Conservation (phyloP, 345 rosid species). For the Cochlearia excelsa region DNA sequence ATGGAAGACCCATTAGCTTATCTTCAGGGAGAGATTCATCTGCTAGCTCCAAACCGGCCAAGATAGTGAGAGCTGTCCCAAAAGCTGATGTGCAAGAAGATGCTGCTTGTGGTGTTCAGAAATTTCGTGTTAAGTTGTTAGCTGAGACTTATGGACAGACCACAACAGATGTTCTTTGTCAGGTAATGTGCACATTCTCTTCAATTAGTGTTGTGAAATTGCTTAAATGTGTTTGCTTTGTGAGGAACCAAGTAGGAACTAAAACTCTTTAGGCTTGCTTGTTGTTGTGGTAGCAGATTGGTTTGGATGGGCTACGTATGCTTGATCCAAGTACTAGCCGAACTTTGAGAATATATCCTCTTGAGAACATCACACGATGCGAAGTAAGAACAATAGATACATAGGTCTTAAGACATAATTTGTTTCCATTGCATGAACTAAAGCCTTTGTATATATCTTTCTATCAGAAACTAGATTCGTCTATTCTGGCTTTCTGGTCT, state of each 20-base stretch:
- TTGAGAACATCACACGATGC: slow-evolving; percentile 89
- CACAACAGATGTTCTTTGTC: slow-evolving; percentile 91
- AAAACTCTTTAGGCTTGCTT: neutral
- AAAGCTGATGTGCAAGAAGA: slow-evolving; percentile 84
- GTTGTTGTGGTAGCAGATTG: slow-evolving; percentile 56
- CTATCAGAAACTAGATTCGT: slow-evolving; percentile 65
- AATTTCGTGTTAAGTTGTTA: slow-evolving; percentile 85
- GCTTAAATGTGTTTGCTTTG: neutral
- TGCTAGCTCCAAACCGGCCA: slow-evolving; percentile 42
- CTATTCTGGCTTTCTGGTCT: slow-evolving; percentile 94
- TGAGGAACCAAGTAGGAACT: too few species aligned
- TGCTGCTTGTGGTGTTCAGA: slow-evolving; percentile 81
- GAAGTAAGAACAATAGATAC: slow-evolving; percentile 52
- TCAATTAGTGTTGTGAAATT: neutral
- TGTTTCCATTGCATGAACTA: neutral
- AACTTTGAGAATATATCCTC: slow-evolving; percentile 90
- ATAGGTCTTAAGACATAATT: neutral
- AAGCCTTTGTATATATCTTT: slow-evolving; percentile 17
- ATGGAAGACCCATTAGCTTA: slow-evolving; percentile 70
- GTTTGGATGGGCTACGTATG: slow-evolving; percentile 96
- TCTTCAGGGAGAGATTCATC: slow-evolving; percentile 61
- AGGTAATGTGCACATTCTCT: slow-evolving; percentile 42
- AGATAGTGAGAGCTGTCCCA: slow-evolving; percentile 90
- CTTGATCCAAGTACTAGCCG: slow-evolving; percentile 85
- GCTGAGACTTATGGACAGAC: slow-evolving; percentile 83